Percentiles rank a stretch among this genome's conserved stretches.
These are phyloP conservation scores for Corniculantispora saksenae DNA, from an alignment of 2,329 filamentous ascomycete species.

Conservation along the genomic window DNA sequence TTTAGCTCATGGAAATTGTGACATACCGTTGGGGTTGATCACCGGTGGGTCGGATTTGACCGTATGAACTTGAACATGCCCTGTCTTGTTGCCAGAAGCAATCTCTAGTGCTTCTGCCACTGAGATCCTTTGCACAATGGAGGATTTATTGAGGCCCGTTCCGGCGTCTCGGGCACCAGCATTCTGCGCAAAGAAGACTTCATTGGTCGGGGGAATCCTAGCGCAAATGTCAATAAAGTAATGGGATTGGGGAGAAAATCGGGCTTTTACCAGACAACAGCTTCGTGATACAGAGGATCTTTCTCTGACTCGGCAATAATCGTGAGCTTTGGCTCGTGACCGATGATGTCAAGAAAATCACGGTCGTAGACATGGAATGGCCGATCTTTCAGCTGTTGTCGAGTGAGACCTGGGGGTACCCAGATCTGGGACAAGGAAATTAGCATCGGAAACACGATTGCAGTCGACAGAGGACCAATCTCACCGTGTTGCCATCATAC, in stretches of 20 bases:
- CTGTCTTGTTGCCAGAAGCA: slow-evolving; percentile 38
- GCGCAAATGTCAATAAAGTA: not conserved
- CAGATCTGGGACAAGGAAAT: slow-evolving; percentile 24
- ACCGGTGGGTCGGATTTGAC: slow-evolving; percentile 46
- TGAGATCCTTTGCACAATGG: slow-evolving; percentile 52
- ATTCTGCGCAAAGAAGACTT: slow-evolving; percentile 57
- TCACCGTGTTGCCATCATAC: slow-evolving; percentile 20
- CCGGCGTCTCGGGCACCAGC: slow-evolving; percentile 48
- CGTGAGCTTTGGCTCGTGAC: slow-evolving; percentile 49
- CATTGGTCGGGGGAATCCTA: slow-evolving; percentile 42
- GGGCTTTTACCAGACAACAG: slow-evolving; percentile 50
- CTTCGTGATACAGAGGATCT: slow-evolving; percentile 56
- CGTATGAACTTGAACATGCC: slow-evolving; percentile 42
- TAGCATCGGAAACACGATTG: not conserved
- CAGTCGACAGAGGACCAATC: slow-evolving; percentile 22
- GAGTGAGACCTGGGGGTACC: slow-evolving; percentile 44
- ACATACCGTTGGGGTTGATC: slow-evolving; percentile 52
- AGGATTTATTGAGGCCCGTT: slow-evolving; percentile 52
- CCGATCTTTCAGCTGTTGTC: slow-evolving; percentile 38
- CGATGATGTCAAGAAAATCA: slow-evolving; percentile 53
- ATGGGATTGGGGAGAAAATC: not conserved
- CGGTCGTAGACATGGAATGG: slow-evolving; percentile 50
- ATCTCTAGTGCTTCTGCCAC: slow-evolving; percentile 45
- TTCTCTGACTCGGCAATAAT: slow-evolving; percentile 46
- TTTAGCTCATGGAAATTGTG: no score